Conservation (phyloP, 2,329 filamentous ascomycete species). For the Hypoxylon sp. region DNA sequence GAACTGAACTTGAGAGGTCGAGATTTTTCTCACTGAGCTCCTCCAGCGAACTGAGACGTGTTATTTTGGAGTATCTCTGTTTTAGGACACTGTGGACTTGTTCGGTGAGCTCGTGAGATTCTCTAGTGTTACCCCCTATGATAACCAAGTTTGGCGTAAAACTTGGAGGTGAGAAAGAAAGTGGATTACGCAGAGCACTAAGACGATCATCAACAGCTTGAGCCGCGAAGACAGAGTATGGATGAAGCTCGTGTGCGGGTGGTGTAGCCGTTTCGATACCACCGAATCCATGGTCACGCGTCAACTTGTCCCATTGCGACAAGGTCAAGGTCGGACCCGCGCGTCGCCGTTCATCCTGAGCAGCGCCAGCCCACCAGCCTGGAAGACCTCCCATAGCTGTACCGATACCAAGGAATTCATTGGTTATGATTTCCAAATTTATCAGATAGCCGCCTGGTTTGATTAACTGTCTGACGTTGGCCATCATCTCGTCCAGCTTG, state of each 20-base stretch:
- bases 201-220: neutral
- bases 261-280: neutral
- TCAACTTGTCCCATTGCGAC: neutral
- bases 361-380: constrained; percentile 15
- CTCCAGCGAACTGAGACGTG: neutral
- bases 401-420: neutral
- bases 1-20: neutral
- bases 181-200: neutral
- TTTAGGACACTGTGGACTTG: neutral
- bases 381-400: neutral
- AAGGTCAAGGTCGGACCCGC: neutral
- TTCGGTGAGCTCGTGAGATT: neutral
- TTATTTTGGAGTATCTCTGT: neutral
- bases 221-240: neutral
- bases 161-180: neutral
- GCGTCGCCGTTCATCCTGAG: neutral
- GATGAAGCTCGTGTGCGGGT: neutral
- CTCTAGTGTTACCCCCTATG: neutral
- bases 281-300: neutral
- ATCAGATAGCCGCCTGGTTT: constrained; percentile 39
- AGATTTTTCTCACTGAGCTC: neutral
- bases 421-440: neutral
- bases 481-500: constrained; percentile 36
- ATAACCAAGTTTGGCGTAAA: neutral
- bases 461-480: constrained; percentile 41